Conservation (phyloP, 2,329 filamentous ascomycete genomes). For the Massarina eburnea region DNA sequence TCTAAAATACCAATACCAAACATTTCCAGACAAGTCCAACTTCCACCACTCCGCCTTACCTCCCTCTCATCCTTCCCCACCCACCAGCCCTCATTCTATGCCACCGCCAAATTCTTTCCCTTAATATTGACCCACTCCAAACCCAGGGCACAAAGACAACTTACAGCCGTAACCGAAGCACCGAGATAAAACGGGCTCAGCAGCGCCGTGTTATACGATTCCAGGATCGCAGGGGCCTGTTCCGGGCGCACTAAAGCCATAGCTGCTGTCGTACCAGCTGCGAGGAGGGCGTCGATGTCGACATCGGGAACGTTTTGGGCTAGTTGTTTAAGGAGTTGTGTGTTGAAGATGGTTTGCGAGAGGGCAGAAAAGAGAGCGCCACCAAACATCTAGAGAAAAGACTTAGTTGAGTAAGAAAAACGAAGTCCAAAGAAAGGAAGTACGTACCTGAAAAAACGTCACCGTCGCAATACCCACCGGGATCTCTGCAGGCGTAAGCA, state of each 20-base stretch:
- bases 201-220: slow-evolving; percentile 63
- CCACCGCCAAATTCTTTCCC: slow-evolving; percentile 16
- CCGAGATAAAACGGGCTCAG: slow-evolving; percentile 59
- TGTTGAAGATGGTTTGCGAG: slow-evolving; percentile 66
- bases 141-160: slow-evolving; percentile 51
- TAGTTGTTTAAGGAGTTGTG: slow-evolving; percentile 60
- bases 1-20: too few species aligned
- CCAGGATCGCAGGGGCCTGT: slow-evolving; percentile 54
- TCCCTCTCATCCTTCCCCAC: too few species aligned
- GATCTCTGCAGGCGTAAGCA: slow-evolving; percentile 38
- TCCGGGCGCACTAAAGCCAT: slow-evolving; percentile 52
- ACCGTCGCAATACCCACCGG: slow-evolving; percentile 44
- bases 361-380: slow-evolving; percentile 66
- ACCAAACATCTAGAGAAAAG: slow-evolving; percentile 55
- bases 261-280: slow-evolving; percentile 58
- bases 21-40: too few species aligned
- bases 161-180: slow-evolving; percentile 35
- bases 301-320: slow-evolving; percentile 38
- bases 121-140: slow-evolving; percentile 65
- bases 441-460: slow-evolving; percentile 55
- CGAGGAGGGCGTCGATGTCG: slow-evolving; percentile 41
- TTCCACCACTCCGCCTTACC: too few species aligned
- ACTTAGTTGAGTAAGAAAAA: neutral
- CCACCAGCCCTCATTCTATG: neutral
- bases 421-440: too few species aligned